phyloP scores from a whole-genome alignment of 2,329 filamentous ascomycete genomes.

The Diaporthe australafricana region DNA sequence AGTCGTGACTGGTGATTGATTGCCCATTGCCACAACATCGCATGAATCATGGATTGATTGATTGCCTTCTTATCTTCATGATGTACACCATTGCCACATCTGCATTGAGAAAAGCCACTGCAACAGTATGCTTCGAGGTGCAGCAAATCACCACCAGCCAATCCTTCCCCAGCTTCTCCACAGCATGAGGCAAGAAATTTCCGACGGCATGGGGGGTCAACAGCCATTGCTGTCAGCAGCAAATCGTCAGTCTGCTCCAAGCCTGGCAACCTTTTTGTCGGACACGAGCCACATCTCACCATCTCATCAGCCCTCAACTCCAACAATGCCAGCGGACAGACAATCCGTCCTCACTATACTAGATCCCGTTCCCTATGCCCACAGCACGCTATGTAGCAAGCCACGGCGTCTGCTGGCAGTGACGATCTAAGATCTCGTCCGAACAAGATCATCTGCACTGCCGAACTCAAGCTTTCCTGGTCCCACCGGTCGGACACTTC shows the following conservation, averaged over 20 bases:
- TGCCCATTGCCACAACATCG: no score
- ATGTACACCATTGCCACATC: background rate
- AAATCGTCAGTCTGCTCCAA: background rate
- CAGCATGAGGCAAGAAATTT: slow-evolving; percentile 22
- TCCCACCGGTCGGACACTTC: slow-evolving; percentile 19
- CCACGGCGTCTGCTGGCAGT: slow-evolving; percentile 1
- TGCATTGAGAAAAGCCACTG: background rate
- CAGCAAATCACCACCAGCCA: slow-evolving; percentile 21
- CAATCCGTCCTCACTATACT: background rate
- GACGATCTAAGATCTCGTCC: background rate
- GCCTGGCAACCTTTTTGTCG: background rate
- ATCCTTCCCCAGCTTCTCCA: slow-evolving; percentile 23
- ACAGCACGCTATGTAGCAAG: background rate
- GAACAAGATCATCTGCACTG: slow-evolving; percentile 15
- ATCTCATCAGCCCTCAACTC: background rate
- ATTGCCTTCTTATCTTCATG: slow-evolving; percentile 1
- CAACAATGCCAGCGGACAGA: background rate
- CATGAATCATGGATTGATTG: background rate
- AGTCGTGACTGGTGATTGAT: background rate
- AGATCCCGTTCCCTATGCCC: background rate
- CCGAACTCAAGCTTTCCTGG: slow-evolving; percentile 27
- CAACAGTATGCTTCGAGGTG: slow-evolving; percentile 11
- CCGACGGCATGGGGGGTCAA: slow-evolving; percentile 11
- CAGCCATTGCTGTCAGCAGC: slow-evolving; percentile 16
- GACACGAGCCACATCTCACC: background rate